phyloP scores from a whole-genome alignment of 495 filamentous ascomycete species.

The Aspergillus baeticus region DNA sequence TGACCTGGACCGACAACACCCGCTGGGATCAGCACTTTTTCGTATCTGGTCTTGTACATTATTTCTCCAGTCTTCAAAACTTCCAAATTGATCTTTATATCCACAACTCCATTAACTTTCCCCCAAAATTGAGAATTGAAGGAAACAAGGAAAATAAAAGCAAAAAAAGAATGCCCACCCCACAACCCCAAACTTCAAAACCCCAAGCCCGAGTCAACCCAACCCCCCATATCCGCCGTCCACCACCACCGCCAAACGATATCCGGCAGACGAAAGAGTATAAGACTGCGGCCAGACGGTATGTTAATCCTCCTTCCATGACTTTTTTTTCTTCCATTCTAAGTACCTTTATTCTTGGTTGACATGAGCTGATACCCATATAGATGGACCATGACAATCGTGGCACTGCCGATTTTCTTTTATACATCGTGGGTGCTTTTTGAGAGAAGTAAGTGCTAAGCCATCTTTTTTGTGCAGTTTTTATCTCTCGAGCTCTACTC shows the following conservation, averaged over 20 bases:
- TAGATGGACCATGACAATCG: constrained; percentile 34
- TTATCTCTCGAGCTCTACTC: not conserved
- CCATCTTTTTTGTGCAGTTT: constrained; percentile 5
- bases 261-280: constrained; percentile 34
- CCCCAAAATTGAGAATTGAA: too few species aligned
- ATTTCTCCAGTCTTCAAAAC: not conserved
- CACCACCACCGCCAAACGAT: constrained; percentile 12
- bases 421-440: constrained; percentile 31
- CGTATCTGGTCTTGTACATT: not conserved
- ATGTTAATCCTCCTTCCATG: constrained; percentile 1
- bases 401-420: constrained; percentile 31
- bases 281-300: constrained; percentile 27
- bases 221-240: constrained; percentile 10
- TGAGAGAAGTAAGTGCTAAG: constrained; percentile 26
- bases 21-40: too few species aligned
- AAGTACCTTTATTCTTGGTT: not conserved
- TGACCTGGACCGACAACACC: too few species aligned
- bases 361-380: not conserved
- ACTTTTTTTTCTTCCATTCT: not conserved
- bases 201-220: constrained; percentile 18
- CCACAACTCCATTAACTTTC: too few species aligned
- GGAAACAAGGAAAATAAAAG: not conserved
- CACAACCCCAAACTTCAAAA: constrained; percentile 6
- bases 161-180: constrained; percentile 7
- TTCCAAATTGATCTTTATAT: not conserved